These are phyloP conservation scores for Penicillium cosmopolitanum DNA, from an alignment of 495 filamentous ascomycete species.

Conservation along the genomic window DNA sequence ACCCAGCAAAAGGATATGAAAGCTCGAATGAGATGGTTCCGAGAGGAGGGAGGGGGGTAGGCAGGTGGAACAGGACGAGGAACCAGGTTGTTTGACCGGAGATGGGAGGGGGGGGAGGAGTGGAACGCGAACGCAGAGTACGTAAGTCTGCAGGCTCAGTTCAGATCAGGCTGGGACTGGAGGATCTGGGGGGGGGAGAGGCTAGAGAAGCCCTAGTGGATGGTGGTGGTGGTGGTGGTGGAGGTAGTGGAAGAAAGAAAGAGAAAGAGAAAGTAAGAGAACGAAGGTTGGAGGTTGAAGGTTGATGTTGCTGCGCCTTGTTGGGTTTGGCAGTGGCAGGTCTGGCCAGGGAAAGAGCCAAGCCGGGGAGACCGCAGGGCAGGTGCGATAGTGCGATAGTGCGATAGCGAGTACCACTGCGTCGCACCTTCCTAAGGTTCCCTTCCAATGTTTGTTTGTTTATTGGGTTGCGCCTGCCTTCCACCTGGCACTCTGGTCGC, in stretches of 20 bases:
- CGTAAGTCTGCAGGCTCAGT: constrained; percentile 10
- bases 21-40: not conserved
- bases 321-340: constrained; percentile 23
- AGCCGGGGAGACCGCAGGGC: not conserved
- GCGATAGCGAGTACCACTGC: no score
- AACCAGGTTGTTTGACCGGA: constrained; percentile 5
- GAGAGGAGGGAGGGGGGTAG: not conserved
- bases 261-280: not conserved
- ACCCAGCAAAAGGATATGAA: not conserved
- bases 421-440: not conserved
- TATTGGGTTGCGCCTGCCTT: no score
- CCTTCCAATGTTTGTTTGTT: not conserved
- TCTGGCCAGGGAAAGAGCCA: constrained; percentile 21
- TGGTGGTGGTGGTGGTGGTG: not conserved
- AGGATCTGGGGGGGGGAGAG: constrained; percentile 1
- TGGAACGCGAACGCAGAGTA: constrained; percentile 17
- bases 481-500: no score
- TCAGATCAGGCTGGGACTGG: not conserved
- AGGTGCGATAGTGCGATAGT: not conserved
- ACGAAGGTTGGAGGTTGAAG: no score
- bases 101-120: constrained; percentile 8
- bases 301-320: constrained; percentile 39
- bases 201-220: not conserved
- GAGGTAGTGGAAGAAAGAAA: constrained; percentile 8
- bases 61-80: not conserved